Evolutionary conservation across 179 eudicot genomes (phyloP).

Genomic region (Gypsophila paniculata): DNA sequence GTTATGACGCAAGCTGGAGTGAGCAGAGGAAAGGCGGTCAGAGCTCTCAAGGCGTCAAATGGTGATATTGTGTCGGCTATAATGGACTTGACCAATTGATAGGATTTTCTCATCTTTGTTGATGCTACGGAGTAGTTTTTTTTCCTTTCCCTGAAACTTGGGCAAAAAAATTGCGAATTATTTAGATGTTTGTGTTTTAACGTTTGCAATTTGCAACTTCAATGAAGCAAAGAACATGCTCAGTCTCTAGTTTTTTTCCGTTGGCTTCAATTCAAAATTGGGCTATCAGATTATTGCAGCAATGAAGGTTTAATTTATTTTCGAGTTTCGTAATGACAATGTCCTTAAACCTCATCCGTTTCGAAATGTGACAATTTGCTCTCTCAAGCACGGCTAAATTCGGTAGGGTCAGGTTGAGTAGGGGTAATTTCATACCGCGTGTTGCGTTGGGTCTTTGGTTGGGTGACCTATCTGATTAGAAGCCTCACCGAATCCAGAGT

Average conservation of each 20-base stretch:
- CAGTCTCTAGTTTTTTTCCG: neutral
- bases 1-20: slow-evolving; percentile 90
- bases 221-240: neutral
- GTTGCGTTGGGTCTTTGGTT: too few species aligned
- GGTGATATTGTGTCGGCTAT: slow-evolving; percentile 86
- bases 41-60: slow-evolving; percentile 56
- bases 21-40: slow-evolving; percentile 57
- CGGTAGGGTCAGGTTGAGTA: too few species aligned
- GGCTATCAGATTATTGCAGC: neutral
- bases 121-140: slow-evolving; percentile 16
- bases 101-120: slow-evolving; percentile 5
- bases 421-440: too few species aligned
- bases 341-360: too few species aligned
- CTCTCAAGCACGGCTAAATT: too few species aligned
- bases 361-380: too few species aligned
- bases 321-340: too few species aligned
- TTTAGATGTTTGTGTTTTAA: neutral
- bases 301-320: too few species aligned
- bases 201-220: neutral
- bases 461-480: too few species aligned
- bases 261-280: neutral
- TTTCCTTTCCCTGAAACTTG: neutral
- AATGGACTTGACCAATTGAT: slow-evolving; percentile 67
- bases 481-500: too few species aligned
- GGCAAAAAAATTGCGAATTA: neutral